A percentile compares a stretch with the other conserved stretches of the same genome.
These are phyloP conservation scores for Ceratocystis albifundus DNA, from an alignment of 2,329 filamentous ascomycete species.

Conservation along the genomic window DNA sequence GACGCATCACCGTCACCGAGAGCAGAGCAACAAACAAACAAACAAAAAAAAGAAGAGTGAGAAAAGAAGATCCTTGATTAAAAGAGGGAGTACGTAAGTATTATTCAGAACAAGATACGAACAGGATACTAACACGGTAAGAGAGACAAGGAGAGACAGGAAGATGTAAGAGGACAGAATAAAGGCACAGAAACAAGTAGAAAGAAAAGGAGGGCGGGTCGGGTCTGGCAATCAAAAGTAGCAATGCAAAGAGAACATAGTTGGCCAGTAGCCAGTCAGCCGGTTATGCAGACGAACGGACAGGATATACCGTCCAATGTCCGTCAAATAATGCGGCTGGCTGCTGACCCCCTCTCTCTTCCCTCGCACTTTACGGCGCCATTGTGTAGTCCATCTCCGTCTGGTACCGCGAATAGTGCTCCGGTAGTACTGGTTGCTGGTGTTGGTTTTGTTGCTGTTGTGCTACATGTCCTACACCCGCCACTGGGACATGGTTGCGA, in stretches of 20 bases:
- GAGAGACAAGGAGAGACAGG: background rate
- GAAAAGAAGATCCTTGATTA: background rate
- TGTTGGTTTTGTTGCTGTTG: constrained; percentile 27
- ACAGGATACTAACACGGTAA: constrained; percentile 8
- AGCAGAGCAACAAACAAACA: background rate
- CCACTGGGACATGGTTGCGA: constrained; percentile 34
- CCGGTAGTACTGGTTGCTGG: constrained; percentile 21
- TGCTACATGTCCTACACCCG: background rate
- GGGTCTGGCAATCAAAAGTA: background rate
- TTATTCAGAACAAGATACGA: background rate
- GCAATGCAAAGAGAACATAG: background rate
- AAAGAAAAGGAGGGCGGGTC: background rate
- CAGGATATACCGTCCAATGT: background rate
- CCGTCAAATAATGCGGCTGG: background rate
- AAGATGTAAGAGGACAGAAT: background rate
- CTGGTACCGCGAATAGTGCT: constrained; percentile 20
- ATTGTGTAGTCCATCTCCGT: constrained; percentile 22
- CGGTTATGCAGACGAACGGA: background rate
- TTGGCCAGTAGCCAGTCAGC: background rate
- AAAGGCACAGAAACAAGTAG: background rate
- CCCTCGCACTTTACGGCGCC: constrained; percentile 15
- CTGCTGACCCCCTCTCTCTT: background rate
- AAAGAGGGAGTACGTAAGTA: constrained; percentile 9
- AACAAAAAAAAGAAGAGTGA: background rate
- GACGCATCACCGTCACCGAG: background rate